Evolutionary conservation across 306 rosid genomes (phyloP), one percentile per base, ranked within the genome.

Genomic region (Bauhinia variegata): DNA sequence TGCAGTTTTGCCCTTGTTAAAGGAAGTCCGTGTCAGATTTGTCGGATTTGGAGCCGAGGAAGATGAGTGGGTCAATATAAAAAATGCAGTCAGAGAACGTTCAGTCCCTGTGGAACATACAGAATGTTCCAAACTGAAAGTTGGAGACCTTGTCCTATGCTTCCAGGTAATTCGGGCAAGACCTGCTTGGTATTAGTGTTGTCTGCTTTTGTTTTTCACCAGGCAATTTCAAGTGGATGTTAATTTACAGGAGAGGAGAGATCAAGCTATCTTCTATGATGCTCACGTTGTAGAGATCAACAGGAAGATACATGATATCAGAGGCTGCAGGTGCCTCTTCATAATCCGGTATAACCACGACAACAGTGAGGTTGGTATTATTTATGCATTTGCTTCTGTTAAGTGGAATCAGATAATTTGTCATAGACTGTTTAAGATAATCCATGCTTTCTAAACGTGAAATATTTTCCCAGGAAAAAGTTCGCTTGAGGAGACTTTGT

Each of bases 1-100:
- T 79, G 62, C 71, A 39, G 48, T 78, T 71, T 68, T 79, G 58
- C 80, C 73, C 65, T 79, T 77, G 83, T 87, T 89, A 83, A 95
- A 95, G 99, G 99, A 88, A 90, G 96, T 82, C 60, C 87, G 69
- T 54, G 96, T 88, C 80, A 86, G 95, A 89, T 93, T 84, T 89
- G 73, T 84, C 69, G 98, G 97, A 63, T 93, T 87, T 71, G 95
- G 98, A 69, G 93, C 90, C 0, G 95, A 86, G 54, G 97, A 93
- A 73, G 98, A 93, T 51, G 98, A 93, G 75, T 93, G 98, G 98
- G 68, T 89, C 71, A 75, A 83, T 11, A 72, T 86, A 53, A 93
- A 83, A 72, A 68, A 61, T 59, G 74, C 90, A 16, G 88, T 93
- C 52, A 80, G 98, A 37, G 87, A 85, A 67, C 99, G 99, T 13